A percentile compares a stretch with the other conserved stretches of the same genome.
Conservation (phyloP, 371 early-diverging fungal species). For the Mucor mucedo region DNA sequence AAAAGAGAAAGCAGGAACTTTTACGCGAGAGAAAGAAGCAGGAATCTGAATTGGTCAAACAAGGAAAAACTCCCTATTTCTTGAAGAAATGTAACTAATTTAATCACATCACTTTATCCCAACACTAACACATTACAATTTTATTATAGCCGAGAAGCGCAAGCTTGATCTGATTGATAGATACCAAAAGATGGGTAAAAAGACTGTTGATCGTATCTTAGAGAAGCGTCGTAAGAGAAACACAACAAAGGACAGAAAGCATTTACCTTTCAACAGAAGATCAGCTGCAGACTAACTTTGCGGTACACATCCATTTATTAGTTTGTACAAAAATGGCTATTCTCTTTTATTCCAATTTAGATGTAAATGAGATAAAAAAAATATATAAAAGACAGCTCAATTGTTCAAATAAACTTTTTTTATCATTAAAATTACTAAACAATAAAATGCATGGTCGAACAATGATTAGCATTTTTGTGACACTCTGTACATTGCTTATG, state of each 20-base stretch:
- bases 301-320: not conserved
- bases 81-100: conserved; percentile 76
- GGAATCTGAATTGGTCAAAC: conserved; percentile 76
- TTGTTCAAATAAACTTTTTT: conserved; percentile 1
- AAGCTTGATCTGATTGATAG: conserved; percentile 80
- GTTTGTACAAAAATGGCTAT: conserved; percentile 10
- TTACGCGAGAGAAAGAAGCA: conserved; percentile 78
- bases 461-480: not conserved
- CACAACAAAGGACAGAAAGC: conserved; percentile 74
- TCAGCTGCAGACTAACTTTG: conserved; percentile 27
- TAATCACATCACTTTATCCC: not conserved
- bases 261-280: conserved; percentile 54
- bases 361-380: conserved; percentile 4
- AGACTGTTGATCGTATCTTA: conserved; percentile 78
- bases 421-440: not conserved
- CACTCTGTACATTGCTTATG: not conserved
- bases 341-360: conserved; percentile 7
- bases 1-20: conserved; percentile 69
- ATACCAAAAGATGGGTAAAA: conserved; percentile 69
- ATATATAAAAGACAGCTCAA: conserved; percentile 1
- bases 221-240: conserved; percentile 91
- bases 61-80: conserved; percentile 91
- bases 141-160: conserved; percentile 72
- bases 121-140: not conserved
- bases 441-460: not conserved